Percentiles rank a stretch among this genome's conserved stretches.
These are phyloP conservation scores for Plasmodium malariae DNA, from an alignment of 169 alveolate genomes.

Conservation along the genomic window DNA sequence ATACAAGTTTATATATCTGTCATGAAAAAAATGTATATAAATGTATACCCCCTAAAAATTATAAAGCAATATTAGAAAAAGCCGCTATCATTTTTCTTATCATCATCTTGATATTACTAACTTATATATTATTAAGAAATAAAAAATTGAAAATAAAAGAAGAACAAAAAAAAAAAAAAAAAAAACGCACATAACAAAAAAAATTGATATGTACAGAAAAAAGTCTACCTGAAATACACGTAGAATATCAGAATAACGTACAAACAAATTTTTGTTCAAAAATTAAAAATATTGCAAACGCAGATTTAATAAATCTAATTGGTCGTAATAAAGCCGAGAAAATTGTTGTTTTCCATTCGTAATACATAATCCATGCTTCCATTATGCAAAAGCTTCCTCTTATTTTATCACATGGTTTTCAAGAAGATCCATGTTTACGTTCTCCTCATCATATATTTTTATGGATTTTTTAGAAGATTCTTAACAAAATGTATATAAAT, in stretches of 20 bases:
- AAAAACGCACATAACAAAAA: background rate
- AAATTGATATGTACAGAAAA: slow-evolving; percentile 3
- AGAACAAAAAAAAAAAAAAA: background rate
- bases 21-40: background rate
- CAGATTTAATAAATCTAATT: slow-evolving; percentile 53
- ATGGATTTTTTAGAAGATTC: background rate
- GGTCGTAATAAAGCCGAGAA: slow-evolving; percentile 57
- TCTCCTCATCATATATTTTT: no score
- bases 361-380: background rate
- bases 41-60: background rate
- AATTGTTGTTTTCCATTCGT: slow-evolving; percentile 47
- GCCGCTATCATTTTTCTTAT: background rate
- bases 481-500: no score
- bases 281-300: slow-evolving; percentile 55
- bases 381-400: background rate
- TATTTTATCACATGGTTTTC: no score
- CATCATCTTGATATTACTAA: slow-evolving; percentile 4
- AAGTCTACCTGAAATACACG: slow-evolving; percentile 60
- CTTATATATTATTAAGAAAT: slow-evolving; percentile 1
- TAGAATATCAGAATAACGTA: slow-evolving; percentile 43
- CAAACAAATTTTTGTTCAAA: slow-evolving; percentile 65
- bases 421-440: no score
- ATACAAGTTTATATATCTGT: background rate
- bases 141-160: slow-evolving; percentile 23
- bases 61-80: slow-evolving; percentile 1